Conservation (phyloP, 192 early-diverging fungal species). For the Jimgerdemannia flammicorona region DNA sequence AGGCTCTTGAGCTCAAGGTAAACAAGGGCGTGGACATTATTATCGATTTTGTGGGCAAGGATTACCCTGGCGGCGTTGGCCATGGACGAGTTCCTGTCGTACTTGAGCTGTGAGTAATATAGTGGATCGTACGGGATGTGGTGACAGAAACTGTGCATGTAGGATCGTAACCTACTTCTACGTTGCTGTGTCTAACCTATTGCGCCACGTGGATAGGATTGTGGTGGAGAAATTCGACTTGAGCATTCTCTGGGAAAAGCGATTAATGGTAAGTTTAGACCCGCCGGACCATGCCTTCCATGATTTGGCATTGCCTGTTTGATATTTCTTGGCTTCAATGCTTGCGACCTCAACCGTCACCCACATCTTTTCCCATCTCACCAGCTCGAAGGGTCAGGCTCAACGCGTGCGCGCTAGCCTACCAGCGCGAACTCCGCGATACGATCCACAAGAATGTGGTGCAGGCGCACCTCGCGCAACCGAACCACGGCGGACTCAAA, state of each 20-base stretch:
- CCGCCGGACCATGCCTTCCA: background rate
- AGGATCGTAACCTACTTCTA: background rate
- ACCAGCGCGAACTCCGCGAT: constrained; percentile 52
- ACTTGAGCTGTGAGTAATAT: constrained; percentile 49
- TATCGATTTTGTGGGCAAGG: constrained; percentile 69
- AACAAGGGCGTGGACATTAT: constrained; percentile 68
- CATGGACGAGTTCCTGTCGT: constrained; percentile 67
- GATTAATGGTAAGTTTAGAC: constrained; percentile 2
- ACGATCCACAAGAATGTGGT: constrained; percentile 52
- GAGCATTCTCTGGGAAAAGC: background rate
- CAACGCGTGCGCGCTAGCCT: constrained; percentile 59
- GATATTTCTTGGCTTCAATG: background rate
- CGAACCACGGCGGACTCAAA: constrained; percentile 25
- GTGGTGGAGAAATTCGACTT: constrained; percentile 1
- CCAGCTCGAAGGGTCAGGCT: constrained; percentile 64
- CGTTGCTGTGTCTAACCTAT: background rate
- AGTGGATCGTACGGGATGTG: too few relatives aligned
- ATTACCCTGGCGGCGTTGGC: constrained; percentile 53
- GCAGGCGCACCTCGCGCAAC: constrained; percentile 20
- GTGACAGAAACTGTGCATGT: background rate
- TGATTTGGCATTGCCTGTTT: background rate
- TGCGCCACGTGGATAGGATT: background rate
- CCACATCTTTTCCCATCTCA: background rate
- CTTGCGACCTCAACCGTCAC: too few relatives aligned
- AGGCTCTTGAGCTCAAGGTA: constrained; percentile 49